Evolutionary conservation across 169 alveolate species (phyloP).

Genomic region (Babesia bigemina): DNA sequence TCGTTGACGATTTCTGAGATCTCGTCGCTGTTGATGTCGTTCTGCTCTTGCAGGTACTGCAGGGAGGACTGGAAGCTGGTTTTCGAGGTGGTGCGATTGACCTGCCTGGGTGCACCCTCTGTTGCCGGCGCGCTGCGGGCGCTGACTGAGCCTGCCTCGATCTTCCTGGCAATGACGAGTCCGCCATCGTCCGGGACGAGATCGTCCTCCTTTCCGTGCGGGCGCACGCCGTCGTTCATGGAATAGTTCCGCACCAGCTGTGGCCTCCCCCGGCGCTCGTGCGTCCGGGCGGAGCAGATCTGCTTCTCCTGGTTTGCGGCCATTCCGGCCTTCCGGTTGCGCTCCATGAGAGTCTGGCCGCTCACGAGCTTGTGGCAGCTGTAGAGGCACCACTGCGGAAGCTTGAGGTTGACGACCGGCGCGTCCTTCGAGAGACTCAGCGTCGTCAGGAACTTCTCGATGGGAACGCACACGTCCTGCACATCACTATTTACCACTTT

Average conservation of each 20-base stretch:
- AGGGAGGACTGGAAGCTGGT: constrained; percentile 55
- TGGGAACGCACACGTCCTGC: constrained; percentile 58
- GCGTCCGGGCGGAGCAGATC: constrained; percentile 11
- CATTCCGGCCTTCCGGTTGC: not conserved
- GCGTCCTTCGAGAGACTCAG: constrained; percentile 29
- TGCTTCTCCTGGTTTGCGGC: constrained; percentile 5
- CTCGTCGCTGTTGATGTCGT: constrained; percentile 50
- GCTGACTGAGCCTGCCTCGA: not conserved
- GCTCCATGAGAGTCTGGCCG: constrained; percentile 31
- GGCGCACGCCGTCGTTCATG: constrained; percentile 1
- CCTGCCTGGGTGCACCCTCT: not conserved
- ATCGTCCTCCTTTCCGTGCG: not conserved
- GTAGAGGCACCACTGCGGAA: constrained; percentile 67
- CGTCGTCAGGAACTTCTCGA: constrained; percentile 37
- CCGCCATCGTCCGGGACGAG: not conserved
- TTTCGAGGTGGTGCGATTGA: constrained; percentile 50
- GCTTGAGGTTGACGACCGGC: constrained; percentile 23
- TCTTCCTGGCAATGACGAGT: not conserved
- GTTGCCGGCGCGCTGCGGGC: not conserved
- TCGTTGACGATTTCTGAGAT: constrained; percentile 64
- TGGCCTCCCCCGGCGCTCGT: not conserved
- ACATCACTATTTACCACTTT: not conserved
- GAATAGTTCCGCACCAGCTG: constrained; percentile 6
- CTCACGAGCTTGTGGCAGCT: constrained; percentile 41
- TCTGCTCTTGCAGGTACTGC: constrained; percentile 45